These are phyloP conservation scores for Amanita muscaria DNA, from an alignment of 768 basidiomycete genomes.

Conservation along the genomic window DNA sequence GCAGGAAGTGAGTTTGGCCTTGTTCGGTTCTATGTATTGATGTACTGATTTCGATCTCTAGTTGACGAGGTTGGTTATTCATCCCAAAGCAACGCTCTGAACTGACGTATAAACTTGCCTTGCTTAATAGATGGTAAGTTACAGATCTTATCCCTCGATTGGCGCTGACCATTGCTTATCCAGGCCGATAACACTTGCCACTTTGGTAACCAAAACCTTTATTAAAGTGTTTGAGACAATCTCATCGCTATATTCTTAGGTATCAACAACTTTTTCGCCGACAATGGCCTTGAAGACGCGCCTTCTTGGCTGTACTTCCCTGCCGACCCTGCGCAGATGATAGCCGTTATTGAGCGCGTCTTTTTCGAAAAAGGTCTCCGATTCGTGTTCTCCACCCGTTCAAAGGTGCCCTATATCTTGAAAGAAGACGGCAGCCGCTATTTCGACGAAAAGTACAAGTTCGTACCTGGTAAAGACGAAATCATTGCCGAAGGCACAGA, in stretches of 20 bases:
- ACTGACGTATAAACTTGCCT: neutral
- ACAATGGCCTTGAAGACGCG: constrained; percentile 78
- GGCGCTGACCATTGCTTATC: constrained; percentile 4
- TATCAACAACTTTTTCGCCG: constrained; percentile 80
- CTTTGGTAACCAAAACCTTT: constrained; percentile 21
- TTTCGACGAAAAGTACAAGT: constrained; percentile 67
- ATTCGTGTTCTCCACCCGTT: constrained; percentile 83
- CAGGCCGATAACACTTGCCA: constrained; percentile 45
- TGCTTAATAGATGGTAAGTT: constrained; percentile 23
- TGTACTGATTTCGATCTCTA: constrained; percentile 15
- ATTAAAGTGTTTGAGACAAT: constrained; percentile 10
- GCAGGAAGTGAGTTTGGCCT: constrained; percentile 51
- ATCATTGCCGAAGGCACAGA: constrained; percentile 65
- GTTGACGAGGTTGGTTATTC: constrained; percentile 49
- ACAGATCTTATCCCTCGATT: neutral
- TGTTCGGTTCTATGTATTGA: neutral
- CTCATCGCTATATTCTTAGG: constrained; percentile 48
- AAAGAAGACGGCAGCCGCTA: constrained; percentile 61
- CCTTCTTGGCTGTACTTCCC: constrained; percentile 84
- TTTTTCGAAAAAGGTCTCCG: constrained; percentile 80
- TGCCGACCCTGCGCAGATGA: constrained; percentile 76
- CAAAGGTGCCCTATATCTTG: constrained; percentile 84
- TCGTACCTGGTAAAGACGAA: constrained; percentile 81
- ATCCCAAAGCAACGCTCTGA: neutral
- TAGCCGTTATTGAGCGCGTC: constrained; percentile 62